These are phyloP conservation scores for Penicillium alfredii DNA, from an alignment of 495 filamentous ascomycete species.

Conservation along the genomic window DNA sequence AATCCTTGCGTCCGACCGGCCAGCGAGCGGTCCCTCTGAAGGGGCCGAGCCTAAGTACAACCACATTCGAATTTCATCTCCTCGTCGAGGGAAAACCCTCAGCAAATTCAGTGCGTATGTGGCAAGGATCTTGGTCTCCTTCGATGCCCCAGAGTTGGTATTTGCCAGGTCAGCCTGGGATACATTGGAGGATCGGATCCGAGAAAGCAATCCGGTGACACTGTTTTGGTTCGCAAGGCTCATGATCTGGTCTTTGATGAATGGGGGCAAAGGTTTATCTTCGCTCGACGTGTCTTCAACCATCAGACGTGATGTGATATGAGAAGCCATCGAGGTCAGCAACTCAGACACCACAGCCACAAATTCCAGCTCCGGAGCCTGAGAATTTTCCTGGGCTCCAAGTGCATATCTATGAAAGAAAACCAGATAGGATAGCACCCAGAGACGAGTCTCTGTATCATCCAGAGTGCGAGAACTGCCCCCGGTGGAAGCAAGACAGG, in stretches of 20 bases:
- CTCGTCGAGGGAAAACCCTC: slow-evolving; percentile 73
- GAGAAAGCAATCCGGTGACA: slow-evolving; percentile 53
- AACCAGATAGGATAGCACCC: slow-evolving; percentile 78
- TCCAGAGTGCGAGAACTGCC: slow-evolving; percentile 15
- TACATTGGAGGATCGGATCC: slow-evolving; percentile 28
- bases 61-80: slow-evolving; percentile 94
- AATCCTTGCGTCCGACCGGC: slow-evolving; percentile 34
- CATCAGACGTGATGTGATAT: slow-evolving; percentile 53
- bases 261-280: slow-evolving; percentile 42
- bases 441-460: slow-evolving; percentile 47
- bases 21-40: slow-evolving; percentile 29
- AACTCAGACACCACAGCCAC: slow-evolving; percentile 59
- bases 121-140: slow-evolving; percentile 70
- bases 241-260: slow-evolving; percentile 54
- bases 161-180: slow-evolving; percentile 22
- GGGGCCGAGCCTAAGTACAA: slow-evolving; percentile 75
- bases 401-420: slow-evolving; percentile 57
- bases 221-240: slow-evolving; percentile 61
- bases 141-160: slow-evolving; percentile 28
- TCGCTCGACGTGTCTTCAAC: slow-evolving; percentile 38
- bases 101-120: slow-evolving; percentile 83
- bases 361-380: slow-evolving; percentile 52
- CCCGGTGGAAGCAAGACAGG: slow-evolving; percentile 26
- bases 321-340: slow-evolving; percentile 54
- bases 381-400: slow-evolving; percentile 33